Conservation (phyloP, 805 yeast species). For the Wickerhamiella azyma region DNA sequence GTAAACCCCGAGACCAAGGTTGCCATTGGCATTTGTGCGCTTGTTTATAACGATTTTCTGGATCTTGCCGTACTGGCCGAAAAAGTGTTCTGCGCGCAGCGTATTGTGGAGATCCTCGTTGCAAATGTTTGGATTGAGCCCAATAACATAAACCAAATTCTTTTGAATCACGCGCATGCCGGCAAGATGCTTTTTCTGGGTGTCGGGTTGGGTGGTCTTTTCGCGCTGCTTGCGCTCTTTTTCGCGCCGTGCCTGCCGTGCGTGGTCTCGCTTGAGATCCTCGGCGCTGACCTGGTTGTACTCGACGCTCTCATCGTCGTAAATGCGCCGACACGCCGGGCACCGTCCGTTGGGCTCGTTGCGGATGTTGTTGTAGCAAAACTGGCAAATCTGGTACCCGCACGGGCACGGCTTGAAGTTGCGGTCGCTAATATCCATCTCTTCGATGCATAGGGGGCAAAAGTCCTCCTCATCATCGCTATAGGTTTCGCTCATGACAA, state of each 20-base stretch:
- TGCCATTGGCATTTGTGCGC: slow-evolving; percentile 44
- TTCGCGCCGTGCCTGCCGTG: slow-evolving; percentile 67
- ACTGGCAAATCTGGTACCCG: slow-evolving; percentile 96
- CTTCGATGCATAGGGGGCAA: slow-evolving; percentile 93
- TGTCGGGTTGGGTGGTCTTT: slow-evolving; percentile 33
- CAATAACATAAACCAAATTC: slow-evolving; percentile 91
- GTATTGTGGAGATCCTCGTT: slow-evolving; percentile 76
- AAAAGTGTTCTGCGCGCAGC: slow-evolving; percentile 78
- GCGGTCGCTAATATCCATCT: slow-evolving; percentile 90
- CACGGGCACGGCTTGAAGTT: slow-evolving; percentile 99
- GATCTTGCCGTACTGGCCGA: slow-evolving; percentile 97
- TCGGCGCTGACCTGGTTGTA: slow-evolving; percentile 73
- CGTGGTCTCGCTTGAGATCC: slow-evolving; percentile 72
- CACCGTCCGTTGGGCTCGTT: slow-evolving; percentile 95
- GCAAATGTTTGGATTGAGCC: slow-evolving; percentile 74
- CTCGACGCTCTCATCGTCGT: slow-evolving; percentile 86
- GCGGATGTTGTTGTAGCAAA: slow-evolving; percentile 91
- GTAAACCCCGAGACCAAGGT: slow-evolving; percentile 83
- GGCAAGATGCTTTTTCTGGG: slow-evolving; percentile 66
- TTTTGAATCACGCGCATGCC: slow-evolving; percentile 98
- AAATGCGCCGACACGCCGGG: slow-evolving; percentile 92
- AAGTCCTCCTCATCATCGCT: slow-evolving; percentile 65
- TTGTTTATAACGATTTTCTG: slow-evolving; percentile 83
- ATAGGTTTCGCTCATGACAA: slow-evolving; percentile 5
- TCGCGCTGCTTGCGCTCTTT: slow-evolving; percentile 63